Conservation (phyloP, 371 early-diverging fungal genomes). For the Syncephalastrum monosporum region DNA sequence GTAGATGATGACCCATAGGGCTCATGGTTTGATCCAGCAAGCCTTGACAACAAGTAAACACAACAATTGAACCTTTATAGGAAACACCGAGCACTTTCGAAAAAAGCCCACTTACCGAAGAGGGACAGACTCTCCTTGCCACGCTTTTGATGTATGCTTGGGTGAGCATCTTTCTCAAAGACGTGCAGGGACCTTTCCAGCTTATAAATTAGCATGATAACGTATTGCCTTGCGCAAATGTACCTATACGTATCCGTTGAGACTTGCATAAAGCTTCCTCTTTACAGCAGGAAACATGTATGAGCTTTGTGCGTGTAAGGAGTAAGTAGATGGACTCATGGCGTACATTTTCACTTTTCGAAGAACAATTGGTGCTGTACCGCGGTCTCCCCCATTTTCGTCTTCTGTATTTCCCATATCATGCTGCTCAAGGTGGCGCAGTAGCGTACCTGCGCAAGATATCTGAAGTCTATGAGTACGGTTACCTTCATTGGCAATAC, state of each 20-base stretch:
- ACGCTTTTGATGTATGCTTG: conserved; percentile 57
- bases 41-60: conserved; percentile 31
- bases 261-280: conserved; percentile 50
- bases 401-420: conserved; percentile 21
- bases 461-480: conserved; percentile 32
- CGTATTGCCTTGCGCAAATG: background rate
- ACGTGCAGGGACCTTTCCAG: conserved; percentile 60
- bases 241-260: conserved; percentile 57
- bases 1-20: conserved; percentile 49
- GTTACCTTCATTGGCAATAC: background rate
- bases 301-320: background rate
- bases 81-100: background rate
- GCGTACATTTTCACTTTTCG: conserved; percentile 22
- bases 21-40: conserved; percentile 63
- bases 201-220: no score
- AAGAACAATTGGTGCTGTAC: conserved; percentile 25
- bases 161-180: conserved; percentile 67
- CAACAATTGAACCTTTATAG: no score
- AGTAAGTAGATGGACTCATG: background rate
- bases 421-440: conserved; percentile 44
- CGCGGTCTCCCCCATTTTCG: conserved; percentile 12
- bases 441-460: conserved; percentile 63
- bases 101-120: conserved; percentile 47
- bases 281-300: conserved; percentile 4
- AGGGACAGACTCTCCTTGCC: conserved; percentile 69